Percentiles rank a stretch among this genome's conserved stretches.
Conservation (phyloP, 1,139 yeast species). For the Kurtzmaniella natalensis region DNA sequence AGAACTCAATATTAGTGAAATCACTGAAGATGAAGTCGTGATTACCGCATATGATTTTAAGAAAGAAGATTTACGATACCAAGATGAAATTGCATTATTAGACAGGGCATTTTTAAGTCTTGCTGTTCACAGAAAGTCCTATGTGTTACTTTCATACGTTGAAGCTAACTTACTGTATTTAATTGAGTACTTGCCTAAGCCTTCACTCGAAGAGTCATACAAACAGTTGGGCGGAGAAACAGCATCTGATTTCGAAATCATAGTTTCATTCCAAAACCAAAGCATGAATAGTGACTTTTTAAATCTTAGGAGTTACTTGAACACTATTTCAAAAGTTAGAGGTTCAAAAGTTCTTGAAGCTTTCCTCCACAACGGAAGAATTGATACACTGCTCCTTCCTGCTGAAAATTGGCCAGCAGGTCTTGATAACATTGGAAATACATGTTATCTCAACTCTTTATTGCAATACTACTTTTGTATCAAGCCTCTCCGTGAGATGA, state of each 20-base stretch:
- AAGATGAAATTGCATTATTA: constrained; percentile 37
- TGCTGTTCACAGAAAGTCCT: constrained; percentile 38
- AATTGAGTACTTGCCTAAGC: constrained; percentile 10
- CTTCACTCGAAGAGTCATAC: constrained; percentile 31
- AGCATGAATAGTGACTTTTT: constrained; percentile 36
- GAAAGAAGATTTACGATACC: constrained; percentile 49
- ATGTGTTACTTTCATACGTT: constrained; percentile 41
- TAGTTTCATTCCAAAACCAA: constrained; percentile 49
- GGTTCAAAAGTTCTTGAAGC: constrained; percentile 50
- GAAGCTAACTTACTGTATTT: constrained; percentile 39
- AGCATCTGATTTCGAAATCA: constrained; percentile 53
- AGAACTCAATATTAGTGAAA: constrained; percentile 55
- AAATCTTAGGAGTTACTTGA: constrained; percentile 47
- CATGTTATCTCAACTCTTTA: constrained; percentile 88
- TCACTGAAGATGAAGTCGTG: constrained; percentile 73
- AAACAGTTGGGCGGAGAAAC: constrained; percentile 39
- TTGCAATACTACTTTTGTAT: constrained; percentile 87
- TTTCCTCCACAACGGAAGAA: constrained; percentile 52
- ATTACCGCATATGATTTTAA: constrained; percentile 67
- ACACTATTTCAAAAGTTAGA: constrained; percentile 42
- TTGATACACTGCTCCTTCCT: constrained; percentile 59
- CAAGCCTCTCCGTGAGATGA: constrained; percentile 69
- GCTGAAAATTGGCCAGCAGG: constrained; percentile 84
- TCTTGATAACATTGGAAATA: constrained; percentile 87
- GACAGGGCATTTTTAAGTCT: constrained; percentile 37